Evolutionary conservation across 2,329 filamentous ascomycete genomes (phyloP).

Genomic region (Lachnellula hyalina): DNA sequence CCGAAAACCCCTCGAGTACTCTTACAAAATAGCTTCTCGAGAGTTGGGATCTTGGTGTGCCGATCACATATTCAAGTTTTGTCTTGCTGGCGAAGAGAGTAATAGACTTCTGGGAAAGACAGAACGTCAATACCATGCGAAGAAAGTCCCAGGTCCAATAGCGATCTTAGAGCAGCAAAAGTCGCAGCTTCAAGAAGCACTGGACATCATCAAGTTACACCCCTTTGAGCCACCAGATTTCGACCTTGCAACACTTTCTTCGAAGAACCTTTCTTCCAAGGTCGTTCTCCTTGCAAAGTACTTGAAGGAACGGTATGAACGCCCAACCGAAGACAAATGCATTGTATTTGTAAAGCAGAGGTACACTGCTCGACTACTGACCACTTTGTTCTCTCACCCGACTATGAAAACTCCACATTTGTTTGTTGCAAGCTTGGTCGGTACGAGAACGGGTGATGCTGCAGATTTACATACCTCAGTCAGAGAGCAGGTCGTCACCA

Average conservation of each 20-base stretch:
- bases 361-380: constrained; percentile 69
- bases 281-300: constrained; percentile 57
- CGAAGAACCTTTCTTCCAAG: constrained; percentile 61
- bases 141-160: constrained; percentile 24
- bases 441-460: constrained; percentile 44
- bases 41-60: constrained; percentile 79
- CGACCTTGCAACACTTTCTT: constrained; percentile 1
- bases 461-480: constrained; percentile 58
- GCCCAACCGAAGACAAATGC: constrained; percentile 56
- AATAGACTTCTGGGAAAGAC: constrained; percentile 55
- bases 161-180: constrained; percentile 48
- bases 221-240: constrained; percentile 37
- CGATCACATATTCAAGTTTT: constrained; percentile 73
- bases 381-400: constrained; percentile 57
- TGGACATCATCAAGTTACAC: constrained; percentile 49
- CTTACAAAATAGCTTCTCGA: constrained; percentile 50
- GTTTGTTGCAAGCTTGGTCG: constrained; percentile 55
- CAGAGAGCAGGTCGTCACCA: constrained; percentile 66
- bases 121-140: constrained; percentile 36
- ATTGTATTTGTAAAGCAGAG: constrained; percentile 84
- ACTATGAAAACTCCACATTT: constrained; percentile 54
- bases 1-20: constrained; percentile 42
- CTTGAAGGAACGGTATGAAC: constrained; percentile 58
- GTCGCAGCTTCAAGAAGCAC: constrained; percentile 53
- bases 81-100: constrained; percentile 57